Evolutionary conservation across 306 rosid species (phyloP), one percentile per base, ranked within the genome.

Genomic region (Sicyos baderoa): DNA sequence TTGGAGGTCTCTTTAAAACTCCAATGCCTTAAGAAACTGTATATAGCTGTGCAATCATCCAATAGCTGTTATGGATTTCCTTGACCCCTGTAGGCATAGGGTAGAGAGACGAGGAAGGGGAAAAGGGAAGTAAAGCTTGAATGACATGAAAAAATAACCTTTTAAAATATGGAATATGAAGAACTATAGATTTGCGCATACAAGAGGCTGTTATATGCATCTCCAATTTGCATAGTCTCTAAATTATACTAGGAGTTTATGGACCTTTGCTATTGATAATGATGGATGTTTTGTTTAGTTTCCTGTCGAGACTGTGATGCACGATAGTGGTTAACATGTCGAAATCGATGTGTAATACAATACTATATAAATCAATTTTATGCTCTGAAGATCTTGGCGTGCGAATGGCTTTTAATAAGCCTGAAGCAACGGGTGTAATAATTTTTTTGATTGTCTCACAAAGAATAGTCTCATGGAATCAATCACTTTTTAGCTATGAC

Each of bases 71-170:
- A 17, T 64, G 35, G 18, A 64, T 64, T 64, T 18, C 51, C 35
- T 64, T 4, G 17, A 10, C 18, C 19, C 14, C 14, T 45, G 13
- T 65, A 16, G 47, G 40, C 37, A 21, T 8, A 19, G 54, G 27
- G 54, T 19, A 65, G 71, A 47, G 71, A 22, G 13, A 64, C 22
- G 42, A 44, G 51, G 22, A 66, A 42, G 70, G 19, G 49, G 69
- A 40, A 42, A 29, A 47, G 3, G 37, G 17, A 44, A 40, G 15
- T 25, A 22, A 66, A 47, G 40, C 19, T 47, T 47, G 37, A 19
- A 65, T 66, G 11, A 21, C 21, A 11, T 13, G 21, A 22, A 42
- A 12, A 19, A 9, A 29, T 6, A 21, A 65, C 70, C 37, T 44
- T 48, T 21, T 44, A 21, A 44, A 21, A 12, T 66, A 7, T 18